Base-by-base conservation (phyloP, 164 flowering plant species). In the Magnolia sinica region DNA sequence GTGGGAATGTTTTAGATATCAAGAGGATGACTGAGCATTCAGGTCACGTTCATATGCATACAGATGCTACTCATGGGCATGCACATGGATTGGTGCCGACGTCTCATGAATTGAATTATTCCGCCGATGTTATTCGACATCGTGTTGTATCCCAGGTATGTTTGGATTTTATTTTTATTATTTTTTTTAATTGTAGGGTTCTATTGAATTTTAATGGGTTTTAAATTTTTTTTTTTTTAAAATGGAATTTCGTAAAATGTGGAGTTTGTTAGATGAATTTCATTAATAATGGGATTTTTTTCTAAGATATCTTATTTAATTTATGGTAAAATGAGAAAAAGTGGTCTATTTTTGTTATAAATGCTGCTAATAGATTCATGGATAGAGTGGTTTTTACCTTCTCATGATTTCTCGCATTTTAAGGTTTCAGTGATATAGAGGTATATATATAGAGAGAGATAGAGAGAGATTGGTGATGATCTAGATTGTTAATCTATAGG, bases 1-100 rank as follows among this genome's bases (percentile, higher is more conserved):
- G 7, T 2, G 80, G 22, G 52, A 78, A 49, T 4, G 45, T 2
- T 37, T 71, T 19, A 9, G 83, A 76, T 22, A 81, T 72, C 65
- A 76, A 75, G 82, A 59, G 23, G 58, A 58, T 1, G 1, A 77
- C 55, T 0, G 84, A 72, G 61, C 81, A 79, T 45, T 81, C 66
- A 0, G 73, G 76, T 8, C 79, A 84, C 7, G 65, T 81, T 1
- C 81, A 79, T 27, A 82, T 70, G 49, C 86, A 85, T 72, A 78
- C 86, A 0, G 83, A 84, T 63, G 80, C 76, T 0, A 78, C 78
- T 4, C 82, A 85, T 69, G 83, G 83, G 1, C 88, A 84, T 77
- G 67, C 87, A 0, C 88, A 87, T 80, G 87, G 85, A 0, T 75
- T 86, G 22, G 77, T 83, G 14, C 22, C 61, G 20, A 59, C 51